Base-by-base conservation (phyloP, 306 rosid genomes). In the Dalbergia cochinchinensis region DNA sequence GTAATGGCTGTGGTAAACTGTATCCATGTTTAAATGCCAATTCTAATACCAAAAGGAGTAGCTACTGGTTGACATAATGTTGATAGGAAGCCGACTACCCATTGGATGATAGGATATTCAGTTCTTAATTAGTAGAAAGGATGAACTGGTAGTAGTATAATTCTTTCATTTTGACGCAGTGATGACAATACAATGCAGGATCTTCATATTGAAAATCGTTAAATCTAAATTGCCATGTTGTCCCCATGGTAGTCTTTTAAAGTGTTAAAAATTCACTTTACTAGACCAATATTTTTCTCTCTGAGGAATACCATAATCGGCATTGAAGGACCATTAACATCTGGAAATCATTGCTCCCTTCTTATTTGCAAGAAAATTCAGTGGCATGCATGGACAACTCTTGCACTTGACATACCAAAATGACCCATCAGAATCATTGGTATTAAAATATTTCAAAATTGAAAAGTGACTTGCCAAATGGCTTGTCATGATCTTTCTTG, bases 51-150 rank as follows among this genome's bases (percentile, higher is more conserved):
- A 69, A 42, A 57, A 51, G 47, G 47, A 83, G 69, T 34, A 11
- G 48, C 33, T 78, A 5, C 79, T 66, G 5, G 73, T 79, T 69
- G 78, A 64, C 44, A 67, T 51, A 67, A 51, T 37, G 34, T 71
- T 79, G 62, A 11, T 67, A 68, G 31, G 31, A 26, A 26, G 3
- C 31, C 53, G 67, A 51, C 72, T 77, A 31, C 48, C 50, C 37
- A 39, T 45, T 31, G 26, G 69, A 74, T 59, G 45, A 39, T 78
- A 42, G 68, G 66, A 47, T 74, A 65, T 22, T 67, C 44, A 69
- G 16, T 66, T 66, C 45, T 66, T 78, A 47, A 26, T 26, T 26
- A 26, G 51, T 73, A 53, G 48, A 55, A 72, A 72, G 80, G 20
- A 48, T 59, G 65, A 39, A 12, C 22, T 72, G 39, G 31, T 45